Base-by-base conservation (phyloP, 2,329 filamentous ascomycete genomes). In the Beauveria bassiana region DNA sequence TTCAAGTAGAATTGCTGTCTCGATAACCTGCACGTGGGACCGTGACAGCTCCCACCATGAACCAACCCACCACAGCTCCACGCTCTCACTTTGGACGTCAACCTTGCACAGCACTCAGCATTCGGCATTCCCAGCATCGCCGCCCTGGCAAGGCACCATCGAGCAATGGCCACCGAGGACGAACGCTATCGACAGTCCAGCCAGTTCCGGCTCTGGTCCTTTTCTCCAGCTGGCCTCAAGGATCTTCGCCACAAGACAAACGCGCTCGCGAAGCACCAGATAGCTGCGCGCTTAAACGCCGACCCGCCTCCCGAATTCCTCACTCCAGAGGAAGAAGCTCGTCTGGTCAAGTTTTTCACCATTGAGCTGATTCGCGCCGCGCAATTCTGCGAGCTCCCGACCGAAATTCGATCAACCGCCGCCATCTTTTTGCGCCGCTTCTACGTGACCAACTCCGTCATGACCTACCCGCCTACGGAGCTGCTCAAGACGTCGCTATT, bases 161-260 rank as follows among this genome's bases (percentile, higher is more conserved):
- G 3, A 51, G 5, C n/a, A 49, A 90, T 96, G 85, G 81, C 82
- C 8, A 89, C 86, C 64, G 95, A 99, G 81, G 95, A 99, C 75
- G 90, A 91, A 67, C 82, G 93, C 61, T 99, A 98, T 76, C 87
- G 91, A 38, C 84, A 89, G 57, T 96, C 93, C 0, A 93, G 91
- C 52, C 95, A 99, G 74, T 98, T 86, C 72, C 86, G 90, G 49
- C 81, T 96, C 62, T 99, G 95, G 95, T 96, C 93, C 12, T 98
- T 93, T 75, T 91, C 91, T 0, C 84, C 87, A 3, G 75, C 85
- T 3, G 85, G 87, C 45, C 84, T 99, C 4, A 80, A 82, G 54
- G 81, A 86, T 2, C 82, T 93, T 26, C 90, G 95, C 62, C 77
- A 81, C 47, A 88, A 88, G 66, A 96, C 93, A 38, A 97, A 97